phyloP scores from a whole-genome alignment of 495 filamentous ascomycete genomes.

The Hypoxylon cercidicola region DNA sequence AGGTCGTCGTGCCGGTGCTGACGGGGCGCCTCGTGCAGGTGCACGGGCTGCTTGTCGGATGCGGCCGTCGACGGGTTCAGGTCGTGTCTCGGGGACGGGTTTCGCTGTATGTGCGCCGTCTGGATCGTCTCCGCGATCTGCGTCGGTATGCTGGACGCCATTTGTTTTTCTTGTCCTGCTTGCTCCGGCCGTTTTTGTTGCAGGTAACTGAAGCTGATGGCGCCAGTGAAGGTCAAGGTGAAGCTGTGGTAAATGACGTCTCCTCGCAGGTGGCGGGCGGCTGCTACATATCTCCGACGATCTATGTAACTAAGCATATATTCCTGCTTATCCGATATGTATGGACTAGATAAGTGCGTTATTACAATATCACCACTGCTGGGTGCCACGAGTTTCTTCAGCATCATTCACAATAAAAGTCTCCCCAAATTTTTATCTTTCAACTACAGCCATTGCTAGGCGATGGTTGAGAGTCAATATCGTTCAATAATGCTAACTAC shows the following conservation, averaged over 20 bases:
- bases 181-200: not conserved
- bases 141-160: slow-evolving; percentile 59
- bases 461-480: not conserved
- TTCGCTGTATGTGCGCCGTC: slow-evolving; percentile 74
- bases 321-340: not conserved
- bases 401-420: too few species aligned
- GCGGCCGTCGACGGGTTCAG: slow-evolving; percentile 81
- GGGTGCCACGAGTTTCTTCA: too few species aligned
- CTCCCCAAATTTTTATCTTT: too few species aligned
- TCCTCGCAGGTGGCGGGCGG: slow-evolving; percentile 20
- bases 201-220: slow-evolving; percentile 1
- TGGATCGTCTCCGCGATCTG: slow-evolving; percentile 82
- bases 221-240: not conserved
- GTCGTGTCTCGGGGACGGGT: slow-evolving; percentile 77
- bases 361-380: too few species aligned
- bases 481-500: slow-evolving; percentile 17
- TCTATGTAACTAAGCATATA: not conserved
- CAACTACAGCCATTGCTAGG: too few species aligned
- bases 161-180: slow-evolving; percentile 20
- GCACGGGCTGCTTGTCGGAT: slow-evolving; percentile 63
- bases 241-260: slow-evolving; percentile 25
- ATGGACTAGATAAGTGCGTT: slow-evolving; percentile 2
- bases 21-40: slow-evolving; percentile 27
- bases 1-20: slow-evolving; percentile 41
- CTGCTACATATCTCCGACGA: not conserved